Conservation (phyloP, 2,329 filamentous ascomycete genomes). For the Penicillium sp. region DNA sequence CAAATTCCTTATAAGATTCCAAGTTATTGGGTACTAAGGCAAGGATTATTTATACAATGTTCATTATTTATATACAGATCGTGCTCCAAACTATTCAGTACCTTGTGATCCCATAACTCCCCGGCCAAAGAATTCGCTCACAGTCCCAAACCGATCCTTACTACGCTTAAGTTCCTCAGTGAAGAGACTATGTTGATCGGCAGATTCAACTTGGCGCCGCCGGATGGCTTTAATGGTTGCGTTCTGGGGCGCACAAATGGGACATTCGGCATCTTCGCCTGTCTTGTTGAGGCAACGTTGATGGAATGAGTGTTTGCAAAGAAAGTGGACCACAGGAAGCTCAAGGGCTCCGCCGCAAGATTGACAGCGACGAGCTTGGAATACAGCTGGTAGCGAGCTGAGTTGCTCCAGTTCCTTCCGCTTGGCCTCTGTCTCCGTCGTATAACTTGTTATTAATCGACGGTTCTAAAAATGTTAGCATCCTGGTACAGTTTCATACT, state of each 20-base stretch:
- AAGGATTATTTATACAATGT: neutral
- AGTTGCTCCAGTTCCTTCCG: conserved; percentile 74
- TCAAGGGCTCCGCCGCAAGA: conserved; percentile 76
- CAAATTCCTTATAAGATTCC: too few relatives aligned
- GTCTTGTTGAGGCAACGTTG: conserved; percentile 74
- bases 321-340: conserved; percentile 86
- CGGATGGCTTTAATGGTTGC: conserved; percentile 84
- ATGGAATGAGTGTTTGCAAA: conserved; percentile 97
- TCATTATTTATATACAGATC: neutral
- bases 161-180: conserved; percentile 71
- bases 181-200: conserved; percentile 85
- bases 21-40: neutral
- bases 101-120: conserved; percentile 69
- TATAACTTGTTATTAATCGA: conserved; percentile 76
- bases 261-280: conserved; percentile 71
- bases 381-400: conserved; percentile 74
- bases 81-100: conserved; percentile 24
- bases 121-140: conserved; percentile 91
- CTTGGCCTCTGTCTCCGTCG: conserved; percentile 75
- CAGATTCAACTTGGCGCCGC: conserved; percentile 78
- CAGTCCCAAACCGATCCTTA: conserved; percentile 79
- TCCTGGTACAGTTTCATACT: neutral
- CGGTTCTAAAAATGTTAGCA: conserved; percentile 55
- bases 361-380: conserved; percentile 84
- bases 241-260: conserved; percentile 78